Percentiles rank a stretch among this genome's conserved stretches.
Evolutionary conservation across 2,329 filamentous ascomycete species (phyloP).

Genomic region (Paecilomyces fulvus): DNA sequence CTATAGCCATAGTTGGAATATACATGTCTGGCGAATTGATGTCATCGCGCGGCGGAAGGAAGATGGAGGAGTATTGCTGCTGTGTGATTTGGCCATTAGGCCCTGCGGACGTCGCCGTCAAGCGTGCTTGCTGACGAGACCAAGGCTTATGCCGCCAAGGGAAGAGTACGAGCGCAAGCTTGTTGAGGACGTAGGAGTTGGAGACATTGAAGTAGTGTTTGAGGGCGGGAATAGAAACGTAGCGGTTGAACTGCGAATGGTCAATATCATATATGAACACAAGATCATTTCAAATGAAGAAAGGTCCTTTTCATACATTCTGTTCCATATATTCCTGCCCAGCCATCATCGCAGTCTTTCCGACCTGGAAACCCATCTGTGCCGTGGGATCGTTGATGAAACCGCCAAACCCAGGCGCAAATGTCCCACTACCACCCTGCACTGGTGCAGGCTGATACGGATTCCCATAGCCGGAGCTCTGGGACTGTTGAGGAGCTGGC

Average conservation of each 20-base stretch:
- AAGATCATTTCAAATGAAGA: not conserved
- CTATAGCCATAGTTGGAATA: conserved; percentile 94
- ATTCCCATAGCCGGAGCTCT: conserved; percentile 43
- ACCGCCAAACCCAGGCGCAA: conserved; percentile 63
- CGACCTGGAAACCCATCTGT: conserved; percentile 90
- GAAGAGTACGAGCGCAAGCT: conserved; percentile 87
- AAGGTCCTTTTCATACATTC: conserved; percentile 56
- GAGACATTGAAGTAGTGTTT: conserved; percentile 99
- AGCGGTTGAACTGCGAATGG: conserved; percentile 56
- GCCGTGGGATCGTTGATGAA: conserved; percentile 95
- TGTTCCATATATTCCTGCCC: conserved; percentile 93
- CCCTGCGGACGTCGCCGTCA: conserved; percentile 31
- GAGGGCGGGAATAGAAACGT: conserved; percentile 82
- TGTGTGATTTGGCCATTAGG: conserved; percentile 56
- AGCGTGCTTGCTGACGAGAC: conserved; percentile 72
- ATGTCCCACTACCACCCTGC: conserved; percentile 32
- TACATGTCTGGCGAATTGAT: conserved; percentile 99
- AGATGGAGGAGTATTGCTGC: conserved; percentile 47
- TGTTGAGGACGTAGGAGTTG: conserved; percentile 91
- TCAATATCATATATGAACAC: not conserved
- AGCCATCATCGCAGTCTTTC: conserved; percentile 81
- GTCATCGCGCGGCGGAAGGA: conserved; percentile 86
- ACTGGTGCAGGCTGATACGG: conserved; percentile 39
- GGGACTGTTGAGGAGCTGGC: conserved; percentile 62
- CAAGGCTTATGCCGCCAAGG: conserved; percentile 97